A percentile compares a stretch with the other conserved stretches of the same genome.
Conservation (phyloP, 2,329 filamentous ascomycete genomes). For the Monosporascus sp. region DNA sequence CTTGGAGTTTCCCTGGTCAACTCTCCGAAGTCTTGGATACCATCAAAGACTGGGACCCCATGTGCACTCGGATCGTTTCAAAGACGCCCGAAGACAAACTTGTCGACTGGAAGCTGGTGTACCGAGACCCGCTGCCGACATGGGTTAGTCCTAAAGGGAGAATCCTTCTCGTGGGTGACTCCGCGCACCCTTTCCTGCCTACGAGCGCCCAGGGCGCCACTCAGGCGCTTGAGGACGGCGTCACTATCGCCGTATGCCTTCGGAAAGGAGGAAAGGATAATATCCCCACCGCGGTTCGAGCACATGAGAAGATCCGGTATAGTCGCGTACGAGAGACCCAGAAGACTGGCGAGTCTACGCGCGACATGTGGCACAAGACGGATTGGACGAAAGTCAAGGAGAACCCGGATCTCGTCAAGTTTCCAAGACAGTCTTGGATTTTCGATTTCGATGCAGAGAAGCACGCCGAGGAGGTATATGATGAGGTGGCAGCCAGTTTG, state of each 20-base stretch:
- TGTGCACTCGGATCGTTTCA: conserved; percentile 41
- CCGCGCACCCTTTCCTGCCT: conserved; percentile 45
- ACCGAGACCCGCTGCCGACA: conserved; percentile 42
- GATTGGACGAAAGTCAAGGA: conserved; percentile 44
- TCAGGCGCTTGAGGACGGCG: conserved; percentile 46
- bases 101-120: conserved; percentile 48
- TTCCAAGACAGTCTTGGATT: conserved; percentile 48
- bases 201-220: conserved; percentile 44
- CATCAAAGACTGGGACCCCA: conserved; percentile 46
- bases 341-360: conserved; percentile 45
- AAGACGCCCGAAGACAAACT: conserved; percentile 36
- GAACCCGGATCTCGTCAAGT: conserved; percentile 40
- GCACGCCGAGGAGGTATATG: conserved; percentile 34
- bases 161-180: conserved; percentile 42
- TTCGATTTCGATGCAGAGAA: conserved; percentile 45
- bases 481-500: conserved; percentile 25
- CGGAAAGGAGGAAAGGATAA: conserved; percentile 30
- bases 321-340: conserved; percentile 43
- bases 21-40: conserved; percentile 46
- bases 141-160: conserved; percentile 41
- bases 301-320: conserved; percentile 42
- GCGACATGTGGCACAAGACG: conserved; percentile 51
- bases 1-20: conserved; percentile 48
- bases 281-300: conserved; percentile 34
- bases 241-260: conserved; percentile 41